These are phyloP conservation scores for Amoeboaphelidium protococcarum DNA, from an alignment of 371 early-diverging fungal genomes.

Conservation along the genomic window DNA sequence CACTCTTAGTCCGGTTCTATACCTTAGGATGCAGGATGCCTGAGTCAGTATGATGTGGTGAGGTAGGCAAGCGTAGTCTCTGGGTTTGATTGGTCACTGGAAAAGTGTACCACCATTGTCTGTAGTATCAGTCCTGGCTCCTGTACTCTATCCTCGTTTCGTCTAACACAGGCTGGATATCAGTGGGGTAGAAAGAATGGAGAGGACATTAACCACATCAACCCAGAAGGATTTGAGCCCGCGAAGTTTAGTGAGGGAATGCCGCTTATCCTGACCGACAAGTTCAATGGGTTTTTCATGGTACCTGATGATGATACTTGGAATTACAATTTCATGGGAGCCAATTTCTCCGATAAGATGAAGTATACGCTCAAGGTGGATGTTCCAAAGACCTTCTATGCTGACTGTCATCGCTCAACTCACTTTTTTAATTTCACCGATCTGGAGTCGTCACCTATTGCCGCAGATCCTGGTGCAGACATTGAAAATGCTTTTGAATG, in stretches of 20 bases:
- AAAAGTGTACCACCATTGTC: constrained; percentile 62
- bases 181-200: constrained; percentile 65
- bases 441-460: too few relatives aligned
- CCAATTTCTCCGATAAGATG: constrained; percentile 66
- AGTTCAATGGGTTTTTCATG: constrained; percentile 91
- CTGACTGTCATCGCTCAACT: constrained; percentile 74
- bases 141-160: constrained; percentile 80
- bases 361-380: constrained; percentile 64
- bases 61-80: too few relatives aligned
- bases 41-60: too few relatives aligned
- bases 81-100: too few relatives aligned
- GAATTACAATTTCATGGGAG: constrained; percentile 94
- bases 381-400: constrained; percentile 65
- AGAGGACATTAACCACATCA: constrained; percentile 31
- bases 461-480: too few relatives aligned
- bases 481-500: too few relatives aligned
- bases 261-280: constrained; percentile 75
- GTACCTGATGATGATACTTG: constrained; percentile 76
- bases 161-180: constrained; percentile 72
- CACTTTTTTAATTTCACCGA: constrained; percentile 85
- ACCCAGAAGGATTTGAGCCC: constrained; percentile 64
- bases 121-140: constrained; percentile 93
- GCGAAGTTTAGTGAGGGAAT: constrained; percentile 64
- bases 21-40: too few relatives aligned
- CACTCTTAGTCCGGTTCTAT: constrained; percentile 87